These are phyloP conservation scores for Dalbergia cultrata DNA, from an alignment of 306 rosid genomes.

Conservation along the genomic window DNA sequence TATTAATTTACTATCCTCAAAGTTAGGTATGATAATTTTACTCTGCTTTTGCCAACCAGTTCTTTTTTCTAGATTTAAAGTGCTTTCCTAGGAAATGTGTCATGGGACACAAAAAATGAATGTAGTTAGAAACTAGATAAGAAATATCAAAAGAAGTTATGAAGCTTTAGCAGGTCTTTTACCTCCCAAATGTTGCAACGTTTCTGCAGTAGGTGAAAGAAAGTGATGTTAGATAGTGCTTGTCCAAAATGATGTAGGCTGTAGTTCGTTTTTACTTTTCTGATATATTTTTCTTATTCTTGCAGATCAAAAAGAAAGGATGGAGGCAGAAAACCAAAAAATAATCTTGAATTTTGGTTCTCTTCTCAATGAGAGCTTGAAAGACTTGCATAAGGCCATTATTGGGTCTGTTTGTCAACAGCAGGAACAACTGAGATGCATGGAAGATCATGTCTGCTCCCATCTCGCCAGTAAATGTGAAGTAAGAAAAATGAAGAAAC, in stretches of 20 bases:
- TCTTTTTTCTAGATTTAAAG: conserved; percentile 9
- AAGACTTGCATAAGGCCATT: conserved; percentile 72
- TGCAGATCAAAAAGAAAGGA: conserved; percentile 74
- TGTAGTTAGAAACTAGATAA: conserved; percentile 3
- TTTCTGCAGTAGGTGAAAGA: conserved; percentile 4
- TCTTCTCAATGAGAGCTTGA: conserved; percentile 69
- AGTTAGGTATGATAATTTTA: conserved; percentile 67
- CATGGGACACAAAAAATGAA: conserved; percentile 18
- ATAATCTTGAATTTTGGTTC: conserved; percentile 74
- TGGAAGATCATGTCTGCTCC: conserved; percentile 76
- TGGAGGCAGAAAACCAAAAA: conserved; percentile 77
- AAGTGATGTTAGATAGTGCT: neutral
- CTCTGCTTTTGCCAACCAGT: conserved; percentile 4
- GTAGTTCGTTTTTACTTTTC: conserved; percentile 24
- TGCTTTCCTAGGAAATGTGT: conserved; percentile 22
- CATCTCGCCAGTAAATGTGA: conserved; percentile 75
- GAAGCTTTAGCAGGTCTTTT: neutral
- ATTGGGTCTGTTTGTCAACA: conserved; percentile 82
- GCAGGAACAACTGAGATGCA: conserved; percentile 70
- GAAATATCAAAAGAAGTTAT: neutral
- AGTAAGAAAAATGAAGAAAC: conserved; percentile 61
- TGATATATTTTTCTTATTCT: conserved; percentile 32
- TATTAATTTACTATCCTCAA: conserved; percentile 63
- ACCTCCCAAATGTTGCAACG: neutral
- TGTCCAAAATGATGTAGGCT: conserved; percentile 12